Evolutionary conservation across 768 basidiomycete species (phyloP), one percentile per base, ranked within the genome.

Genomic region (Obba rivulosa): DNA sequence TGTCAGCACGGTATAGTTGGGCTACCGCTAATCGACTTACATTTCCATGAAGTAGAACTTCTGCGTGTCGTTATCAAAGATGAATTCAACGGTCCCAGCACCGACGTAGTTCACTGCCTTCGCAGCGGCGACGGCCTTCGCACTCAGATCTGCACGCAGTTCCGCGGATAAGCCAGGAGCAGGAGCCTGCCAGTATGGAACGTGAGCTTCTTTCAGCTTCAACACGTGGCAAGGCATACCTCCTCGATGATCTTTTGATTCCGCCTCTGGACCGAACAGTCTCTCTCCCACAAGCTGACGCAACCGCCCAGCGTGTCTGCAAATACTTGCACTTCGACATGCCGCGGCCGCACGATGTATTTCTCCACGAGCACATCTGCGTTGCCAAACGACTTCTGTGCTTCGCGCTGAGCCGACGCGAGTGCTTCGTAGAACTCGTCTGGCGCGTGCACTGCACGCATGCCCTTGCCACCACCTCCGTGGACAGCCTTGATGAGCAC

Each of bases 231-330:
- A 8, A 7, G n/a, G 48, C 68, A 31, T 46, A 83, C 85, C 77
- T 92, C 90, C 66, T 92, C 90, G 50, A 94, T 92, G 48, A 93
- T 91, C 77, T 96, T 97, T 73, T 97, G 93, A 59, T 95, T 95
- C 45, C 92, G 71, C 57, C 91, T 70, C 66, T 94, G 92, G 7
- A 94, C 92, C 1, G 89, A 92, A 60, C 90, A 94, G 61, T 94
- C 92, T 42, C 92, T 75, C 66, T 96, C 94, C 89, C 92, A 96
- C n/a, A 95, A 73, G 60, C 89, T 91, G n/a, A 95, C 86, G 3
- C 80, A 85, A 40, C 76, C 78, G n/a, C 91, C 92, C 23, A 73
- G 66, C 8, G 68, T 74, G 69, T 96, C 94, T 11, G 89, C 91
- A 61, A 97, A 96, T 4, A 96, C 85, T 64, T 97, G 93, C 3